Evolutionary conservation across 1,284 basidiomycete genomes (phyloP), one percentile per base, ranked within the genome.

Genomic region (Rhodotorula mucilaginosa): DNA sequence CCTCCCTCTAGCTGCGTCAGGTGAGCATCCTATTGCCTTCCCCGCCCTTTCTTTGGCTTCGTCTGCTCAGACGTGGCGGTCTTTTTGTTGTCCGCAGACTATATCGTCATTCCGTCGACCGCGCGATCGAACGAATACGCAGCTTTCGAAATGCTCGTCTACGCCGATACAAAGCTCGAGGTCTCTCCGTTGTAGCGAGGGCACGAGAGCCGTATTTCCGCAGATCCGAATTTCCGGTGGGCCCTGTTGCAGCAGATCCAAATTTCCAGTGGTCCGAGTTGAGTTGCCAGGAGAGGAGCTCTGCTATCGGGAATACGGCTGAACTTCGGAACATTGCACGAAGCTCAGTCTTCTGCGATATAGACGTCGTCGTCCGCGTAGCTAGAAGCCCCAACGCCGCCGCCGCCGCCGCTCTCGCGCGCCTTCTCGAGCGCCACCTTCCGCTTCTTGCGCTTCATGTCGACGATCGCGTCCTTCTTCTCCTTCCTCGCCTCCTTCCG

Each of bases 71-170:
- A 3, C 5, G 8, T 2, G 81, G 83, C 44, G 74, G 91, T 46
- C 39, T 44, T 44, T 13, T 44, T 13, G 7, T 13, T 2, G 39
- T 44, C 0, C 6, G 23, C 61, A 75, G 85, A 83, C 68, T 94
- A 94, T 80, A 83, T 88, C 73, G 80, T 89, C 23, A 84, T 93
- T 2, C 89, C 89, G 2, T 91, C 89, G 18, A 90, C 90, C 1
- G 91, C 88, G 79, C 84, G 85, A 56, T 83, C 86, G 2, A 88
- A 87, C 3, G 81, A 88, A 13, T 82, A 85, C 31, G 84, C 83
- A 2, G 83, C 81, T 16, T 93, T 91, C 79, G 84, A 84, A 75
- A 74, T 93, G 67, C 81, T 88, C 18, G 81, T 90, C 18, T 90
- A 90, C 80, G 70, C 69, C 7, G 70, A 72, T 29, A 46, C 66